Evolutionary conservation across 2,329 filamentous ascomycete species (phyloP).

Genomic region (Trichophyton benhamiae): DNA sequence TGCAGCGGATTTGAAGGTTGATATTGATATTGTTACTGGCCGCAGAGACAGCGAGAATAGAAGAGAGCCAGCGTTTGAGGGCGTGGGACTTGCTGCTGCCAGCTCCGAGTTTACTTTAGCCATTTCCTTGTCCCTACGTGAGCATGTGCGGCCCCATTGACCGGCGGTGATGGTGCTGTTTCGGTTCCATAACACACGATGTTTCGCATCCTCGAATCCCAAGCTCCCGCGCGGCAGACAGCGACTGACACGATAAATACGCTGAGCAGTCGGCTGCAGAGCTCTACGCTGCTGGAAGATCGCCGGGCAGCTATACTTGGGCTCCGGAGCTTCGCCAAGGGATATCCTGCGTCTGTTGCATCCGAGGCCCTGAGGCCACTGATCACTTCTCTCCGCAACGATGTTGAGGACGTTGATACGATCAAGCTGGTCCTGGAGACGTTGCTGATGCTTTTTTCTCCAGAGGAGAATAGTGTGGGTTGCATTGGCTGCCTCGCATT

Average conservation of each 20-base stretch:
- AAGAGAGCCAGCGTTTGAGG: neutral
- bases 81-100: neutral
- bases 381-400: conserved; percentile 72
- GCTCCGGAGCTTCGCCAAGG: conserved; percentile 87
- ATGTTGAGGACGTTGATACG: conserved; percentile 90
- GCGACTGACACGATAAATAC: conserved; percentile 89
- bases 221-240: conserved; percentile 88
- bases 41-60: neutral
- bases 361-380: conserved; percentile 82
- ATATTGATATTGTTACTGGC: too few relatives aligned
- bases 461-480: conserved; percentile 48
- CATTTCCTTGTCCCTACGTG: neutral
- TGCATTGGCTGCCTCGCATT: conserved; percentile 5
- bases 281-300: conserved; percentile 85
- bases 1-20: neutral
- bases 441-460: conserved; percentile 78
- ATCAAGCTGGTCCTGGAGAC: conserved; percentile 93
- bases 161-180: conserved; percentile 32
- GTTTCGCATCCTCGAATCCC: conserved; percentile 50
- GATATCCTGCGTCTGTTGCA: conserved; percentile 89
- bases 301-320: conserved; percentile 85
- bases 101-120: neutral
- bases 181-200: conserved; percentile 27
- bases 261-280: conserved; percentile 73
- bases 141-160: conserved; percentile 2